Percentiles rank a stretch among this genome's conserved stretches.
Evolutionary conservation across 768 basidiomycete genomes (phyloP).

Genomic region (Termitomyces eurrhizus): DNA sequence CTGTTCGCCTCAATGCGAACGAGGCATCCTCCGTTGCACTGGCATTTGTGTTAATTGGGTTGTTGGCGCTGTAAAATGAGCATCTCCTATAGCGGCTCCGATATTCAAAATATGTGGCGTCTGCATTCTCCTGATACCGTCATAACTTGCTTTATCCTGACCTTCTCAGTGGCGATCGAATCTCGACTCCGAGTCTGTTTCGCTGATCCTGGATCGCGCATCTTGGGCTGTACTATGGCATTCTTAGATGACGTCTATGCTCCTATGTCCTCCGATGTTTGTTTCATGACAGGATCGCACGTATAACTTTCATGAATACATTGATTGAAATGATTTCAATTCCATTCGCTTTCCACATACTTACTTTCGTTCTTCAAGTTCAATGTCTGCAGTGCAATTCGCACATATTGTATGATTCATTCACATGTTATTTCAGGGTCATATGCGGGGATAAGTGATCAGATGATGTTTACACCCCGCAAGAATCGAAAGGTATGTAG

Average conservation of each 20-base stretch:
- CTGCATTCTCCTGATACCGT: not conserved
- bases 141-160: not conserved
- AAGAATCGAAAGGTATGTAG: not conserved
- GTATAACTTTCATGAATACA: not conserved
- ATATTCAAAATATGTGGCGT: not conserved
- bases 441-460: too few relatives aligned
- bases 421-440: not conserved
- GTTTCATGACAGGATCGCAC: not conserved
- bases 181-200: not conserved
- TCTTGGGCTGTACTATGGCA: not conserved
- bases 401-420: not conserved
- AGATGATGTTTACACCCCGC: not conserved
- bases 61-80: not conserved
- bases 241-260: not conserved
- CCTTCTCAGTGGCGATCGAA: not conserved
- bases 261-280: not conserved
- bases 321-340: not conserved
- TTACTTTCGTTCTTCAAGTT: not conserved
- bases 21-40: slow-evolving; percentile 1
- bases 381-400: not conserved
- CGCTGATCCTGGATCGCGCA: not conserved
- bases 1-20: not conserved
- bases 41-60: not conserved
- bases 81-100: not conserved
- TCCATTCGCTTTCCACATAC: too few relatives aligned